Percentiles rank a stretch among this genome's conserved stretches.
Evolutionary conservation across 2,329 filamentous ascomycete species (phyloP).

Genomic region (Ophiostoma piceae): DNA sequence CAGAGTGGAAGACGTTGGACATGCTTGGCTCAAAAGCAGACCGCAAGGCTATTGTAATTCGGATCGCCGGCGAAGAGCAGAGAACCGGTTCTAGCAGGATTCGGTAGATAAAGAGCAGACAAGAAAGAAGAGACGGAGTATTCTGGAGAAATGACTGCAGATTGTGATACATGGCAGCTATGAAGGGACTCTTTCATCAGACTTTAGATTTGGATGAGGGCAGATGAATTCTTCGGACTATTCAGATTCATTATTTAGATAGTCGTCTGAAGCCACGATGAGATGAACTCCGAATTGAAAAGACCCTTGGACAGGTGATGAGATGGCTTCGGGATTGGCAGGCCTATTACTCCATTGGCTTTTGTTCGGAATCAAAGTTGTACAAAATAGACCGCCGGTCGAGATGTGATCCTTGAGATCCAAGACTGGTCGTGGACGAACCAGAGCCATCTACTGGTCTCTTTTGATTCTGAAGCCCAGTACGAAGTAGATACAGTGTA

Average conservation of each 20-base stretch:
- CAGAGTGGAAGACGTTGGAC: not conserved
- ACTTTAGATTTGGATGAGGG: not conserved
- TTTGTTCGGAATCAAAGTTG: not conserved
- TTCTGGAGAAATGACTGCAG: not conserved
- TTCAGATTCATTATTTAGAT: not conserved
- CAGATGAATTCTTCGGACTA: not conserved
- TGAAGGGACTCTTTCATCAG: not conserved
- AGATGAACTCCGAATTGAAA: not conserved
- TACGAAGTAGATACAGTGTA: not conserved
- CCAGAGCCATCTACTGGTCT: not conserved
- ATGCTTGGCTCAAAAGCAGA: not conserved
- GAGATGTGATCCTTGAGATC: not conserved
- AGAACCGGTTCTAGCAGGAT: constrained; percentile 8
- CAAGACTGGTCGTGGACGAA: not conserved
- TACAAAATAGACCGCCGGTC: not conserved
- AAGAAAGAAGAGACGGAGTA: not conserved
- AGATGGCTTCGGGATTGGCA: not conserved
- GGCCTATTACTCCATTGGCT: not conserved
- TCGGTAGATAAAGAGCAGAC: not conserved
- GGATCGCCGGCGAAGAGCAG: not conserved
- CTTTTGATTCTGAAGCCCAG: no score
- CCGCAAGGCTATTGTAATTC: constrained; percentile 9
- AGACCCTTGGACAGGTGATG: constrained; percentile 2
- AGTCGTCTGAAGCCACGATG: not conserved
- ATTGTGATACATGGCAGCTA: not conserved